Conservation (phyloP, 1,284 basidiomycete genomes). For the Cryptococcus maquisensis region DNA sequence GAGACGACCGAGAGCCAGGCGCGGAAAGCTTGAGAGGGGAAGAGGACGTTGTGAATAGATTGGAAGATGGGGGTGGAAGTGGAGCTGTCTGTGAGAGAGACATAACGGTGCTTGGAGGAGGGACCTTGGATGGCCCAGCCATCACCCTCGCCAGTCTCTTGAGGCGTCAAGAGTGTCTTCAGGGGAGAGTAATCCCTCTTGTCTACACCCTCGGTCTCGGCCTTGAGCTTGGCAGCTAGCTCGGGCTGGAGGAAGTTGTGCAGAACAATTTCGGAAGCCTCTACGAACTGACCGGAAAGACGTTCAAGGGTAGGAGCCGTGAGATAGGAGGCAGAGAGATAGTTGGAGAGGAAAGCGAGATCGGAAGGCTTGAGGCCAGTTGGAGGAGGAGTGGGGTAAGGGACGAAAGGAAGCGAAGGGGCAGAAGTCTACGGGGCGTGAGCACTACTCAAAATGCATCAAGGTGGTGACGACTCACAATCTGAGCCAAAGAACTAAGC, state of each 20-base stretch:
- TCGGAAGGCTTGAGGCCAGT: constrained; percentile 60
- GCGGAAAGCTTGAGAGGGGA: constrained; percentile 80
- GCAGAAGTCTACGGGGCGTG: constrained; percentile 56
- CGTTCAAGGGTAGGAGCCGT: constrained; percentile 73
- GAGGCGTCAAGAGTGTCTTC: constrained; percentile 57
- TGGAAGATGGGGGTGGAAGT: constrained; percentile 54
- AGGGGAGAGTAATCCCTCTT: constrained; percentile 52
- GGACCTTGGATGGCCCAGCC: constrained; percentile 78
- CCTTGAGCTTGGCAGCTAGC: constrained; percentile 64
- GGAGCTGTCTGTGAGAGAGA: constrained; percentile 53
- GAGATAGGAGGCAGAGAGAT: constrained; percentile 87
- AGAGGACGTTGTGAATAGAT: constrained; percentile 60
- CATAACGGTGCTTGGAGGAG: constrained; percentile 91
- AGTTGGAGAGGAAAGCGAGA: constrained; percentile 67
- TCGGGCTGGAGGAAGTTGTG: constrained; percentile 72
- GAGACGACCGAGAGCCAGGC: constrained; percentile 82
- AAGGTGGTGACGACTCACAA: constrained; percentile 27
- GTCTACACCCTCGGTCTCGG: constrained; percentile 64
- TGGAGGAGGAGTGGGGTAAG: constrained; percentile 42
- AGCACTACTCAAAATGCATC: background rate
- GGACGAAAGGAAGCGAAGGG: constrained; percentile 50
- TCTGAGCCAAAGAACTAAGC: constrained; percentile 47
- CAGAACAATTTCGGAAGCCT: constrained; percentile 86
- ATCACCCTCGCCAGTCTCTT: constrained; percentile 53
- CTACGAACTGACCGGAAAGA: constrained; percentile 75